Base-by-base conservation (phyloP, 352 stramenopile genomes). In the Pythium monospermum region DNA sequence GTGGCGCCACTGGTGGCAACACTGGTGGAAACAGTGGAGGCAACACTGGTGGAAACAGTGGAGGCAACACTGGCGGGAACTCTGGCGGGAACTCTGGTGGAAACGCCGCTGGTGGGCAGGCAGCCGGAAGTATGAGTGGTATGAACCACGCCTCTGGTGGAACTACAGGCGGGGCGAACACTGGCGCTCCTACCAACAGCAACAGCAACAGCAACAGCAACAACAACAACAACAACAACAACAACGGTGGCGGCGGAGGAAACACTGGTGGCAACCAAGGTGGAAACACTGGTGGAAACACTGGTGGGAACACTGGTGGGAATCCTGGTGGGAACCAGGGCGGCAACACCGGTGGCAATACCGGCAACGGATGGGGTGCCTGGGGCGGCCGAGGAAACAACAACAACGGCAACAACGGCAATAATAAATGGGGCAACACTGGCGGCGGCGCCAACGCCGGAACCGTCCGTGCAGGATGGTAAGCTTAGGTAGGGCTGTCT, bases 1-100 rank as follows among this genome's bases (percentile, higher is more conserved):
- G 7, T 36, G 3, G 36, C 47, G n/a, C 47, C 23, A n/a, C 7
- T 6, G 18, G 25, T 23, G 23, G 8, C 39, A 2, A 39, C 40
- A 49, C 4, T 36, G 47, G n/a, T 5, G 28, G 42, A 13, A 49
- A 38, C 42, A 49, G 6, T 35, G 6, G 33, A 7, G 47, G 33
- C 33, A 54, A 54, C 37, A 31, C 4, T 15, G 47, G 47, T 35
- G 47, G 47, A 21, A 45, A 45, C 47, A 22, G 1, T 25, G 35
- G 33, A 6, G 47, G 36, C 16, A 43, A 39, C 37, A 22, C 19
- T n/a, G 31, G 47, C 15, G 33, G 23, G 21, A 47, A 32, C 33
- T 16, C 8, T 6, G 47, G 21, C 1, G 33, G 13, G 13, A 48
- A 51, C 26, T 27, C 26, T 16, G 40, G 43, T 22, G 32, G 39